These are phyloP conservation scores for Globisporangium rhizosaccharum DNA, from an alignment of 352 stramenopile genomes.

Conservation along the genomic window DNA sequence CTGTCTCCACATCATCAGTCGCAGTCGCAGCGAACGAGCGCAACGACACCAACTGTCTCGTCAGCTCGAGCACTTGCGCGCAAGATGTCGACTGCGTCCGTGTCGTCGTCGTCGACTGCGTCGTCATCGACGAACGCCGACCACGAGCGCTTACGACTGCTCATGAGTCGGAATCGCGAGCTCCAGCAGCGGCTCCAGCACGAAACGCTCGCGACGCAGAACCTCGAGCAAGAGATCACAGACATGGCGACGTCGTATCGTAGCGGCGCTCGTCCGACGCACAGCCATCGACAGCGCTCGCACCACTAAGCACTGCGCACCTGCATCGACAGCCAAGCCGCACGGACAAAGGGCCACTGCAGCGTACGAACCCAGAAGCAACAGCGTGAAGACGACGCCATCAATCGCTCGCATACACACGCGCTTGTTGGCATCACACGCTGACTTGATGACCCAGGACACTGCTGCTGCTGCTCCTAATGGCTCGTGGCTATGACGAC, in stretches of 20 bases:
- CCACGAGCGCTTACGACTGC: slow-evolving; percentile 57
- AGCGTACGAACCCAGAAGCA: too few relatives aligned
- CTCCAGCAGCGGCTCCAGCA: slow-evolving; percentile 69
- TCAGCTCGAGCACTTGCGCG: slow-evolving; percentile 1
- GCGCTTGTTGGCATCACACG: background rate
- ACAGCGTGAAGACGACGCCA: too few relatives aligned
- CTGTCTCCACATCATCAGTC: background rate
- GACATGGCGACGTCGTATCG: slow-evolving; percentile 37
- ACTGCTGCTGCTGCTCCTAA: background rate
- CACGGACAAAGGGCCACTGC: too few relatives aligned
- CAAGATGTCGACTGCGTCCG: slow-evolving; percentile 31
- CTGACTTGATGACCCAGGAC: background rate
- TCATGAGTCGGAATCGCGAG: slow-evolving; percentile 78
- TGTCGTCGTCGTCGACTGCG: slow-evolving; percentile 25
- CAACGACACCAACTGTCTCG: too few relatives aligned
- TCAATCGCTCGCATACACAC: too few relatives aligned
- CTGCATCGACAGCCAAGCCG: background rate
- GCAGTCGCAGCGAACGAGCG: too few relatives aligned
- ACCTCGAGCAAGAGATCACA: slow-evolving; percentile 68
- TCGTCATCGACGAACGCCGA: slow-evolving; percentile 28
- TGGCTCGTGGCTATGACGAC: background rate
- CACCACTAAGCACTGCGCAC: background rate
- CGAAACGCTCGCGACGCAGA: slow-evolving; percentile 63
- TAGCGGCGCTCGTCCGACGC: background rate
- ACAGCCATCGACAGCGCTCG: background rate